Evolutionary conservation across 176 grass and related monocot species (phyloP).

Genomic region (Poa annua): DNA sequence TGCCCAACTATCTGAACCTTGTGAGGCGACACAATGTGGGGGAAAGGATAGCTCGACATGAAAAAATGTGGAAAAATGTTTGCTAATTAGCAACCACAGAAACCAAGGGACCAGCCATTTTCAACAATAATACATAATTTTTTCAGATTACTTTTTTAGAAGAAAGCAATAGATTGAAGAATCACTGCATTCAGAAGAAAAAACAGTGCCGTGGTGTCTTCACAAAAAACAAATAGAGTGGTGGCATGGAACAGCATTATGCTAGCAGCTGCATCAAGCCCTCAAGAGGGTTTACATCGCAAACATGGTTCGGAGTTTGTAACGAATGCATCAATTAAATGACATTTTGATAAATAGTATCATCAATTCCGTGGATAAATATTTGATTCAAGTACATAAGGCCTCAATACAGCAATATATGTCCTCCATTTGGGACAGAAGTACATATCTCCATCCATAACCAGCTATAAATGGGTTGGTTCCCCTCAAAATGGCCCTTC

Average conservation of each 20-base stretch:
- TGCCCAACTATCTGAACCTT: slow-evolving; percentile 38
- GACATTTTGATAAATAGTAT: slow-evolving; percentile 8
- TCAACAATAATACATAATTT: not conserved
- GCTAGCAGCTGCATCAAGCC: not conserved
- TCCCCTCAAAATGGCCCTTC: slow-evolving; percentile 15
- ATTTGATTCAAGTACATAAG: slow-evolving; percentile 15
- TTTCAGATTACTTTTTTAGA: not conserved
- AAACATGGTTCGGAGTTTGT: not conserved
- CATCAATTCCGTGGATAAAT: slow-evolving; percentile 34
- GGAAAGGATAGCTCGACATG: not conserved
- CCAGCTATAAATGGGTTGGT: slow-evolving; percentile 36
- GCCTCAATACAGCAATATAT: not conserved
- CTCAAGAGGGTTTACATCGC: not conserved
- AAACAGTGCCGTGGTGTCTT: not conserved
- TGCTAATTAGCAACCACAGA: not conserved
- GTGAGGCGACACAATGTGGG: not conserved
- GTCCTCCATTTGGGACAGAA: slow-evolving; percentile 25
- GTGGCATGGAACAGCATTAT: not conserved
- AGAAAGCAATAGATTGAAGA: not conserved
- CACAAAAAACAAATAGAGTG: not conserved
- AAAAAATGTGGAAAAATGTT: not conserved
- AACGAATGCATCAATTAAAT: slow-evolving; percentile 21
- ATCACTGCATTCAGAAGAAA: not conserved
- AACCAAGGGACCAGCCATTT: not conserved
- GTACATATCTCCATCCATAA: slow-evolving; percentile 33